Base-by-base conservation (phyloP, 768 basidiomycete species). In the Kwoniella botswanensis region DNA sequence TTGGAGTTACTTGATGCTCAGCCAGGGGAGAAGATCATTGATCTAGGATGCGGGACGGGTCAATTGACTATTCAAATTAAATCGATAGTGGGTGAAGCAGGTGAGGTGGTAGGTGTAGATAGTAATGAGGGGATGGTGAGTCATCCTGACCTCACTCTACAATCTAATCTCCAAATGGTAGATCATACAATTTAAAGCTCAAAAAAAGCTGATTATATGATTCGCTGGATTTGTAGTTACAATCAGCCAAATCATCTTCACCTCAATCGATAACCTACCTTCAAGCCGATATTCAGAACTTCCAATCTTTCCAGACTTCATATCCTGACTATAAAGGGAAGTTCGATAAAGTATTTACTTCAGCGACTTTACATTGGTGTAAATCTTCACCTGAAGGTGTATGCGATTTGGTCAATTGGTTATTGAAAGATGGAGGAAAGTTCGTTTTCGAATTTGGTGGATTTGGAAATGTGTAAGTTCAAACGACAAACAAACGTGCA, bases 331-430 rank as follows among this genome's bases (percentile, higher is more conserved):
- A 60, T 61, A 73, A 71, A 26, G 84, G 84, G 9, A 85, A 85
- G 58, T 92, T 89, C 72, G 91, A 93, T 77, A 89, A 88, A 0
- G 90, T 91, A 2, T 94, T 94, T 85, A 90, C 89, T 64, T 93
- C 91, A 71, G 92, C 93, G 0, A 86, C 88, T 3, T 79, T 94
- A 71, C 93, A 95, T 76, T 94, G 93, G 93, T 94, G 92, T 83
- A 93, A 92, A 81, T 84, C 85, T 4, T 86, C 90, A 74, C 93
- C 93, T 0, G 80, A 76, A 1, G 89, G 88, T 1, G 92, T 93
- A 10, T 79, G 93, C 11, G 82, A 86, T 15, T 86, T 88, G 60
- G 87, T 88, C n/a, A 88, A 87, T 76, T 85, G 84, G 56, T 83
- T 90, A 11, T 84, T 94, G 65, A 92, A 88, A 74, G 86, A 86